Base-by-base conservation (phyloP, 2,329 filamentous ascomycete species). In the Diaporthe ilicicola region DNA sequence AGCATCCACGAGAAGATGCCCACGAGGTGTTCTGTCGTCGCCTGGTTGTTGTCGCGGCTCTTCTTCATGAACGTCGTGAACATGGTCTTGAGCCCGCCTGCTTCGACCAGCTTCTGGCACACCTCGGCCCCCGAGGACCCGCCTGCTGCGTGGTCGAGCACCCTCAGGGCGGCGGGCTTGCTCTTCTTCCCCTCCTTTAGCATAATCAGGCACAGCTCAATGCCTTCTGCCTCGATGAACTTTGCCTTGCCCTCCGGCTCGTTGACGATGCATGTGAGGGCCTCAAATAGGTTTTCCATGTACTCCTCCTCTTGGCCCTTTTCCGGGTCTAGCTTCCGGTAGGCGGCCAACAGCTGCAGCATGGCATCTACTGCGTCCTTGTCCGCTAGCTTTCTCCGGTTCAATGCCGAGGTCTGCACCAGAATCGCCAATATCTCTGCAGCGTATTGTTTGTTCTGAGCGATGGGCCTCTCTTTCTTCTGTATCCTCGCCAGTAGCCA, bases 271-370 rank as follows among this genome's bases (percentile, higher is more conserved):
- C 93, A 97, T 0, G 93, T 93, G 22, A 98, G 79, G 1, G 91
- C 90, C 77, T 97, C 95, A 79, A 99, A 99, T 0, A 98, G 79
- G 75, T 99, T 97, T 81, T 97, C 94, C 78, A 97, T 93, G 79
- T 93, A 98, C 82, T 99, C 96, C 78, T 97, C 95, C 80, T 98
- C 96, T 64, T 96, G 92, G 71, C 94, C 94, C 77, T 93, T 95
- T 61, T 91, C 88, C 0, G 96, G 96, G 78, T 99, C 95, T 61
- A 91, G 89, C 82, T 92, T 93, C 70, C 96, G 91, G 82, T 98
- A 99, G 1, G 91, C 85, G 1, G 95, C 93, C 0, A 97, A 88
- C 0, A 97, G 86, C 81, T 97, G 94, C 17, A 99, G 90, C 75
- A 97, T 85, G 3, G 87, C 81, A 76, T 99, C 95, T 9, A 96